Evolutionary conservation across 2,329 filamentous ascomycete genomes (phyloP), one percentile per base, ranked within the genome.

Genomic region (Exophiala alcalophila): DNA sequence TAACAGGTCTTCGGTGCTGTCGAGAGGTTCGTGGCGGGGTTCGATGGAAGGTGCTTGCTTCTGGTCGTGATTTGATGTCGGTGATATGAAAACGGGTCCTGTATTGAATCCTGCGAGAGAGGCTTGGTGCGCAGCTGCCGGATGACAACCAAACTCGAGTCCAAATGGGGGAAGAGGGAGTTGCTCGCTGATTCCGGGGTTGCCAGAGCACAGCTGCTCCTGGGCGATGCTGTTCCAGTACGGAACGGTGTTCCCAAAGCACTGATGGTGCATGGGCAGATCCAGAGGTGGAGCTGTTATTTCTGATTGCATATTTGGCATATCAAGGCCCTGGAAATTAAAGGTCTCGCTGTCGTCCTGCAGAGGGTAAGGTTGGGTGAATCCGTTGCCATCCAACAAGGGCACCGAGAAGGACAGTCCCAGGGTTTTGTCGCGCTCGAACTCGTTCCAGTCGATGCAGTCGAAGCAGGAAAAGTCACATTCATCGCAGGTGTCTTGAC

Each of bases 381-480:
- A 40, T 6, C 19, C 32, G 25, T 32, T 41, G 20, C 38, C 34
- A 23, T 34, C 40, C 15, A 54, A 37, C 14, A 54, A 25, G 2
- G 51, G 51, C 3, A 54, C 51, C 0, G 45, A 44, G 34, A 49
- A 54, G 6, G 40, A 44, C 8, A 54, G 45, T n/a, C 52, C 54
- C 14, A 53, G 43, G 31, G 41, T 46, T 25, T 48, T 53, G 47
- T 53, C 53, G 11, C 29, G 45, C 26, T 52, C 53, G 29, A 50
- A 54, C 28, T 46, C 47, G 32, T 36, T 52, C 54, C 51, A 54
- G 32, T 54, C 51, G 20, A 54, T 50, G 29, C 51, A 54, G n/a
- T 54, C 51, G 30, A 54, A 54, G 43, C 51, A 54, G n/a, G 48
- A 52, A 21, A 54, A 54, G 12, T 55, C 53, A 24, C 50, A 50